phyloP scores from a whole-genome alignment of 225 moss, liverwort and hornwort species.

The Rhytidiadelphus loreus region DNA sequence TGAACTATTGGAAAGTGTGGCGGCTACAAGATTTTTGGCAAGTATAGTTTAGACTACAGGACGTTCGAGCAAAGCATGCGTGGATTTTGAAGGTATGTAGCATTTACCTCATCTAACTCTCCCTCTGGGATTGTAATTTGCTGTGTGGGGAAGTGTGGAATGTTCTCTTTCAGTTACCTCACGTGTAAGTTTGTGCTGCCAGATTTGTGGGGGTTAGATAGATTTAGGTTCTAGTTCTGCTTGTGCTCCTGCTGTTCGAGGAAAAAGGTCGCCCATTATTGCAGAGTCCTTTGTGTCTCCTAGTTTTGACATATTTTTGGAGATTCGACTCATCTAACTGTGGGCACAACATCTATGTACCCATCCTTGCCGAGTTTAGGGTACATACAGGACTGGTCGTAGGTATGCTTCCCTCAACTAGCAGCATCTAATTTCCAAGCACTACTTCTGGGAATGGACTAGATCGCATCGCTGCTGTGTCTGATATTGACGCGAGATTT shows the following conservation, averaged over 20 bases:
- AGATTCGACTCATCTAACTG: not conserved
- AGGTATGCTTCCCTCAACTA: not conserved
- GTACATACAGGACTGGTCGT: not conserved
- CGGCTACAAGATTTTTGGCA: not conserved
- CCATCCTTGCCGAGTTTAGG: not conserved
- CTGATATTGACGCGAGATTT: not conserved
- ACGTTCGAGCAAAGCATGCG: not conserved
- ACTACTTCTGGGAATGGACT: not conserved
- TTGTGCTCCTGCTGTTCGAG: not conserved
- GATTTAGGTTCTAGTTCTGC: not conserved
- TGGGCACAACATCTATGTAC: not conserved
- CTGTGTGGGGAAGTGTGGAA: not conserved
- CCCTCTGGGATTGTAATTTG: not conserved
- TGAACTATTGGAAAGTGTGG: not conserved
- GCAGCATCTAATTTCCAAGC: not conserved
- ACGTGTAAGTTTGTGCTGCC: not conserved
- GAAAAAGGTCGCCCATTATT: not conserved
- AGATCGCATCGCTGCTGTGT: not conserved
- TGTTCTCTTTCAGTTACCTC: not conserved
- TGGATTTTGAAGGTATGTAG: not conserved
- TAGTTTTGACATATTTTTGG: too few species aligned
- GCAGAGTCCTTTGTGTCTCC: not conserved
- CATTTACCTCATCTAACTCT: not conserved
- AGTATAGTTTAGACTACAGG: too few species aligned
- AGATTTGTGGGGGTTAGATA: not conserved